These are phyloP conservation scores for Galerina marginata DNA, from an alignment of 768 basidiomycete genomes.

Conservation along the genomic window DNA sequence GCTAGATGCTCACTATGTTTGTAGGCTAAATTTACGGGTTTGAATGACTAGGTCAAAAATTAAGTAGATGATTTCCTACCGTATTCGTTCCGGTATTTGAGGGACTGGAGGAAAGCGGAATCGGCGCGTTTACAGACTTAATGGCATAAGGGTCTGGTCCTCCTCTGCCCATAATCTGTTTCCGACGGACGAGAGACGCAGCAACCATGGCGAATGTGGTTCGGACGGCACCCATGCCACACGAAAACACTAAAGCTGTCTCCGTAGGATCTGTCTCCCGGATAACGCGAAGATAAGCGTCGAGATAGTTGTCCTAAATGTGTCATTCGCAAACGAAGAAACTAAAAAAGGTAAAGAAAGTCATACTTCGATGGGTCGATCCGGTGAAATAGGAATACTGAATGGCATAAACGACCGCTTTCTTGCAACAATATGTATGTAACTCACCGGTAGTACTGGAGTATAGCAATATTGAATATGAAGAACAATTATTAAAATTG, in stretches of 20 bases:
- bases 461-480: constrained; percentile 6
- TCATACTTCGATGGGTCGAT: constrained; percentile 85
- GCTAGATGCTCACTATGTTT: constrained; percentile 13
- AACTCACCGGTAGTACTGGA: constrained; percentile 74
- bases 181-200: constrained; percentile 83
- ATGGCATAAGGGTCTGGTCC: constrained; percentile 78
- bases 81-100: constrained; percentile 44
- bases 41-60: background rate
- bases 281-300: constrained; percentile 88
- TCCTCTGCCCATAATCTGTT: constrained; percentile 69
- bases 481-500: constrained; percentile 3
- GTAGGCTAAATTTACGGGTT: constrained; percentile 14
- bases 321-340: background rate
- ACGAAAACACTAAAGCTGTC: constrained; percentile 91
- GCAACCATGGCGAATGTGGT: constrained; percentile 99
- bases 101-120: constrained; percentile 34
- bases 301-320: constrained; percentile 88
- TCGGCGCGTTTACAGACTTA: constrained; percentile 32
- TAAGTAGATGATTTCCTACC: constrained; percentile 35
- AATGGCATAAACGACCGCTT: background rate
- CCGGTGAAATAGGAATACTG: constrained; percentile 94
- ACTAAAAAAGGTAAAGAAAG: background rate
- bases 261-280: constrained; percentile 76
- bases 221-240: constrained; percentile 95
- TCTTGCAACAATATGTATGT: background rate